Evolutionary conservation across 169 alveolate species (phyloP), one percentile per base, ranked within the genome.

Genomic region (Eimeria sp.): DNA sequence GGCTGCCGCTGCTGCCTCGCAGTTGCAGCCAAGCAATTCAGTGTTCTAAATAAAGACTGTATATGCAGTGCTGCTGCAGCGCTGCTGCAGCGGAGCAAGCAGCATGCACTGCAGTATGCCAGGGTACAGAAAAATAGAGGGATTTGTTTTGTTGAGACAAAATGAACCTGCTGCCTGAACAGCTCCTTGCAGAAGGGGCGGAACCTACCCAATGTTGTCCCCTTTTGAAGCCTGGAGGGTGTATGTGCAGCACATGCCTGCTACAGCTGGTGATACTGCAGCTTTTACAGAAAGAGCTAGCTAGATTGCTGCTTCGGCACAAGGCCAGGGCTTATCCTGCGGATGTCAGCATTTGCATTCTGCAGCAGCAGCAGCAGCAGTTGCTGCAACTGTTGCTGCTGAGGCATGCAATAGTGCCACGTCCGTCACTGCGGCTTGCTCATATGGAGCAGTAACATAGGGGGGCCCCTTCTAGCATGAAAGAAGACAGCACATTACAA

Each of bases 321-420:
- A 67, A 67, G 49, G 78, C 49, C 9, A 67, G 49, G 78, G 78
- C 49, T 49, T 67, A 13, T 7, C 49, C 78, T 67, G 78, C 78
- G 49, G 30, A 67, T 67, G 78, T 6, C 49, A 67, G 30, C 78
- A 11, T 0, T 11, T 22, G 73, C 73, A 25, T 9, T n/a, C 78
- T 67, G 78, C 78, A 9, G 78, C 78, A 16, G 78, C 78, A 67
- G 49, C 78, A 67, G 78, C 78, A 27, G 25, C 78, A 67, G 47
- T 27, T 67, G 78, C 47, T 67, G 45, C 78, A 27, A 20, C 78
- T 2, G 78, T 25, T 67, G 78, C 78, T 67, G 49, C 49, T 67
- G 13, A 22, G 78, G 4, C 10, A 20, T 27, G 78, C 20, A 45
- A 4, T 22, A 67, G 49, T 16, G n/a, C 49, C 0, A 9, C 20